Percentiles rank a stretch among this genome's conserved stretches.
Conservation (phyloP, 139 green algal species). For the Chlamydomonas sp. region DNA sequence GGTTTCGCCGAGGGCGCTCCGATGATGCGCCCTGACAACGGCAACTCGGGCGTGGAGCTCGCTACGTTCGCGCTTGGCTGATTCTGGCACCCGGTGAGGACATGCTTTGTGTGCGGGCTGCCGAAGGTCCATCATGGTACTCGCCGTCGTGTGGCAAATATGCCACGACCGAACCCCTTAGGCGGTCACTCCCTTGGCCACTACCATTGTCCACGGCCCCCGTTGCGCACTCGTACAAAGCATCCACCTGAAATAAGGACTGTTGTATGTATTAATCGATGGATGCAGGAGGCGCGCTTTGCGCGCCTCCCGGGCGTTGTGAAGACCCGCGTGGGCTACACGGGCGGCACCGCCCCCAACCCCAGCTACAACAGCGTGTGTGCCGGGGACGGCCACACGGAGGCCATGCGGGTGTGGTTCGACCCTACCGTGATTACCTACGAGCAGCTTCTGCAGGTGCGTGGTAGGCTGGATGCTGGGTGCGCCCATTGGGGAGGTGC, state of each 20-base stretch:
- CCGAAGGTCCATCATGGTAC: too few species aligned
- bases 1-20: too few species aligned
- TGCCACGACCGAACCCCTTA: too few species aligned
- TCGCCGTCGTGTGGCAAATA: too few species aligned
- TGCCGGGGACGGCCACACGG: constrained; percentile 76
- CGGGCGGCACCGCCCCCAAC: constrained; percentile 52
- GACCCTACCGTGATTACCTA: constrained; percentile 42
- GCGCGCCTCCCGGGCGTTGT: constrained; percentile 68
- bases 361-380: constrained; percentile 84
- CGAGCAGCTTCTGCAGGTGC: constrained; percentile 30
- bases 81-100: constrained; percentile 47
- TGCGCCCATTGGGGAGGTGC: neutral
- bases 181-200: too few species aligned
- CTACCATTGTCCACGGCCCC: too few species aligned
- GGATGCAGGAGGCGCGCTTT: constrained; percentile 12
- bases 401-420: constrained; percentile 75
- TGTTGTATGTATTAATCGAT: neutral
- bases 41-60: constrained; percentile 7
- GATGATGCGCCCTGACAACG: neutral
- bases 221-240: too few species aligned
- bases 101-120: neutral
- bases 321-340: constrained; percentile 80
- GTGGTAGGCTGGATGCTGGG: neutral
- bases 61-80: constrained; percentile 50
- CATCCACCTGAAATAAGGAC: neutral